Base-by-base conservation (phyloP, 163 green algal species). In the Picocystis sp. region DNA sequence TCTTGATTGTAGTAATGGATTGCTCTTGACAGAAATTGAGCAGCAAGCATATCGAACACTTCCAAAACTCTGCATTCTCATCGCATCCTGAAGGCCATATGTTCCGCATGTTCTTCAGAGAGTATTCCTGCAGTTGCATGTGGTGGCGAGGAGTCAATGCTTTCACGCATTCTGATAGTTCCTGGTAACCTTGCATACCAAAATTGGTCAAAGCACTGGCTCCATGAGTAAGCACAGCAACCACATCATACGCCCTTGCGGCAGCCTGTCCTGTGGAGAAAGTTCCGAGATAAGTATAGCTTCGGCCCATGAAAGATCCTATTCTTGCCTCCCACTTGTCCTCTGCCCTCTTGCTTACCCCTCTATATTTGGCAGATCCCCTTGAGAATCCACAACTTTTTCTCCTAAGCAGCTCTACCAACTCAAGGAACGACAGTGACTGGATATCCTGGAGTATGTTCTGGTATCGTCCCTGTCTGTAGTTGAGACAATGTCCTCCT, bases 201-300 rank as follows among this genome's bases (percentile, higher is more conserved):
- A 70, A 70, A 53, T 74, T 74, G 25, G 65, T 74, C 19, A 70
- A 55, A 12, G 65, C 65, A 6, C 63, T 63, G 6, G 46, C 29
- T 35, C 62, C 65, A 14, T 63, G 52, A 46, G 56, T 67, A 45
- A 60, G 60, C 1, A 74, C 43, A 12, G 56, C 55, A 2, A 62
- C 65, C 3, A 47, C 22, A 53, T 74, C 65, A 48, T 74, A 73
- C 6, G 38, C 53, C 22, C 53, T 25, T 5, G 43, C 42, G 17
- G 41, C n/a, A 12, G 38, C 24, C 23, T 6, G 43, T 29, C 22
- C 22, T 42, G 13, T 68, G 21, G 22, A 42, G 21, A 44, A 69
- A 13, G 41, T 63, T 17, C 22, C 3, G 11, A 63, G 24, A 22
- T 52, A 35, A 11, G 44, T 55, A 9, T 19, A 64, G 33, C 45